Conservation (phyloP, 352 stramenopile species). For the Blastocystis sp. region DNA sequence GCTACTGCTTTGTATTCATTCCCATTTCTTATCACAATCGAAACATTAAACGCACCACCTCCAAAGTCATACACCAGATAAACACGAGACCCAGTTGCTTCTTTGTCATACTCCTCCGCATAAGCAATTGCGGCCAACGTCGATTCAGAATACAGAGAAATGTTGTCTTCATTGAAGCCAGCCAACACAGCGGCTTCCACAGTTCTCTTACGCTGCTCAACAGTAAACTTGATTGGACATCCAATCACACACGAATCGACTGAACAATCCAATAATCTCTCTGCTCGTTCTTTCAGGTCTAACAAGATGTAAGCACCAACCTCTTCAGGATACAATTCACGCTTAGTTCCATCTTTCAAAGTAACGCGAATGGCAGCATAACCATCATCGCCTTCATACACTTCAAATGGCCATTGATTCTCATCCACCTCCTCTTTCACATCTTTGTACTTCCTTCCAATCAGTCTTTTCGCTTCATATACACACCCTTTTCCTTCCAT, state of each 20-base stretch:
- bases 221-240: conserved; percentile 32
- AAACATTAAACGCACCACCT: conserved; percentile 48
- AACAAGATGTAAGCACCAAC: conserved; percentile 12
- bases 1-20: background rate
- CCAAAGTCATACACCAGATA: conserved; percentile 65
- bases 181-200: background rate
- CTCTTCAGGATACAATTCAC: conserved; percentile 23
- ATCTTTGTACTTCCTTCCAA: conserved; percentile 39
- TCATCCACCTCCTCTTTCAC: conserved; percentile 23
- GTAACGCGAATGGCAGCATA: background rate
- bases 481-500: background rate
- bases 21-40: background rate
- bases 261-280: background rate
- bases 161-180: background rate
- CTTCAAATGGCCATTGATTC: conserved; percentile 46
- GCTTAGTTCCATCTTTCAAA: background rate
- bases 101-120: background rate
- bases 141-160: background rate
- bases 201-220: background rate
- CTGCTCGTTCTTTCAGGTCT: background rate
- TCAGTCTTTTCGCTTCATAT: conserved; percentile 51
- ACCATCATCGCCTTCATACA: conserved; percentile 24
- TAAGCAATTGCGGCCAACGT: conserved; percentile 29
- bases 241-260: conserved; percentile 27
- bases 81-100: background rate